phyloP scores from a whole-genome alignment of 2,329 filamentous ascomycete species.

The Escovopsis weberi region DNA sequence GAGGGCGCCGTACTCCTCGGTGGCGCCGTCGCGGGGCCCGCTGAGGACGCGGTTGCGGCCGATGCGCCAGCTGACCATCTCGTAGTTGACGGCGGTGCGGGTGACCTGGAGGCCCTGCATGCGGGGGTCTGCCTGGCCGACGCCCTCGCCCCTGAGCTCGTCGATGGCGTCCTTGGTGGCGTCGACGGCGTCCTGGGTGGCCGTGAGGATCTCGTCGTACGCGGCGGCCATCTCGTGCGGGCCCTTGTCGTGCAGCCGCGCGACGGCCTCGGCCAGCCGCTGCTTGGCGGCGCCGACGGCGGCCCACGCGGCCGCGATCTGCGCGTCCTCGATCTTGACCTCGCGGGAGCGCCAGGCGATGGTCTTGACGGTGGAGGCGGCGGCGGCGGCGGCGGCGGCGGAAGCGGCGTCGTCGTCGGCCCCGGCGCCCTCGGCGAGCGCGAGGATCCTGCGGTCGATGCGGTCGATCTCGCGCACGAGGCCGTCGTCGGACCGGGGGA shows the following conservation, averaged over 20 bases:
- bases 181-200: constrained; percentile 87
- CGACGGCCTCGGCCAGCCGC: constrained; percentile 32
- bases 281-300: constrained; percentile 44
- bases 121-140: constrained; percentile 67
- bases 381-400: constrained; percentile 34
- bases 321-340: constrained; percentile 82
- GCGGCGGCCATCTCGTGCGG: constrained; percentile 62
- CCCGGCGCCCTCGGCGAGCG: constrained; percentile 34
- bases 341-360: constrained; percentile 77
- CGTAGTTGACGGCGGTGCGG: constrained; percentile 84
- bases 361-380: constrained; percentile 48
- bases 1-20: constrained; percentile 33
- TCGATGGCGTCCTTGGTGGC: constrained; percentile 88
- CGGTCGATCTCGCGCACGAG: constrained; percentile 55
- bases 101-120: constrained; percentile 92
- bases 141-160: constrained; percentile 69
- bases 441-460: constrained; percentile 53
- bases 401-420: constrained; percentile 36
- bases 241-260: constrained; percentile 24
- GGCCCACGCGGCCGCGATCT: constrained; percentile 73
- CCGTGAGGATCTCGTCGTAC: constrained; percentile 81
- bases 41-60: constrained; percentile 83
- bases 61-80: constrained; percentile 86
- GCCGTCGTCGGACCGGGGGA: constrained; percentile 48
- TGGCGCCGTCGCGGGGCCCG: constrained; percentile 65